phyloP scores from a whole-genome alignment of 257 asterid genomes.

The Nicotiana attenuata region DNA sequence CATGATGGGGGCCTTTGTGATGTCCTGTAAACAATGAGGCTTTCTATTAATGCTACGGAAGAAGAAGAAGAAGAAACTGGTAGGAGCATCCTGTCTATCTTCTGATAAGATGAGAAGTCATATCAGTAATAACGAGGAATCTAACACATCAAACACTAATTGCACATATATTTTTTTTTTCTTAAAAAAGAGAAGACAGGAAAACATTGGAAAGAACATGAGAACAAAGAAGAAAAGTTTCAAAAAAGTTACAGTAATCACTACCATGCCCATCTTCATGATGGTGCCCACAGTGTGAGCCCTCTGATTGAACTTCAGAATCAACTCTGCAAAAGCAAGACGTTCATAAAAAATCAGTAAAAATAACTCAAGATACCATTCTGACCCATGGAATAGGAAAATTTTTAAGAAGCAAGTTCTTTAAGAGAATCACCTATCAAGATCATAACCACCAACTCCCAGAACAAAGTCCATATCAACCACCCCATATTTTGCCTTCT shows the following conservation, averaged over 20 bases:
- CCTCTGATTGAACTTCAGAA: conserved; percentile 62
- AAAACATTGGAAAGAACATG: neutral
- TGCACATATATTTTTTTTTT: neutral
- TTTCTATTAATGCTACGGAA: neutral
- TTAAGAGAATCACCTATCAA: conserved; percentile 57
- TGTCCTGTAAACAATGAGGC: conserved; percentile 38
- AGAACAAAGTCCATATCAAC: conserved; percentile 95
- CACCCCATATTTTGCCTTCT: conserved; percentile 60
- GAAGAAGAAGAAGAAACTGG: neutral
- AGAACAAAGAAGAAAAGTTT: neutral
- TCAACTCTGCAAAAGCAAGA: conserved; percentile 55
- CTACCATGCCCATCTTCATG: conserved; percentile 64
- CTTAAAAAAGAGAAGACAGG: neutral
- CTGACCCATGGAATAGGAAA: neutral
- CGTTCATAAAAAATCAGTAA: conserved; percentile 11
- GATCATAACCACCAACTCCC: conserved; percentile 98
- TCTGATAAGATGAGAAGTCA: neutral
- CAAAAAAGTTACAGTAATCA: conserved; percentile 13
- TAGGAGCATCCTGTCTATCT: neutral
- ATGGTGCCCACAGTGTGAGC: conserved; percentile 56
- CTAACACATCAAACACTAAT: neutral
- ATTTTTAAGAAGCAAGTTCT: neutral
- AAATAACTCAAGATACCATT: conserved; percentile 1
- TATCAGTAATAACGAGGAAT: neutral
- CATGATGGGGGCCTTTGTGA: conserved; percentile 61